Conservation (phyloP, 192 early-diverging fungal genomes). For the Backusella mclennaniae region DNA sequence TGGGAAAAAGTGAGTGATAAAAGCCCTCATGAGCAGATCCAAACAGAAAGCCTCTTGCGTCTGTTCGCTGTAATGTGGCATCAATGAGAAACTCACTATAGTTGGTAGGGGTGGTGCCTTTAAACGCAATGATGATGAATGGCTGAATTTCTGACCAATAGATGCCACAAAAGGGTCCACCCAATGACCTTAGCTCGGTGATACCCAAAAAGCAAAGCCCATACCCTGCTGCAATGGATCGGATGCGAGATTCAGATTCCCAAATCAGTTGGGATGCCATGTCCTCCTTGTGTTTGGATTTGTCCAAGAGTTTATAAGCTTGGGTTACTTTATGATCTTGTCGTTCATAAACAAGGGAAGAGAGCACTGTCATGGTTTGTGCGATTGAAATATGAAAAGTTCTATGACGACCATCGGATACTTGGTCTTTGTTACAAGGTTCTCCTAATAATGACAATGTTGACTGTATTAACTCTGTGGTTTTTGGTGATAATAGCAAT, state of each 20-base stretch:
- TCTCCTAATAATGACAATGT: slow-evolving; percentile 15
- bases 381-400: slow-evolving; percentile 42
- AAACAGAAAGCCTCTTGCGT: slow-evolving; percentile 48
- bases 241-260: slow-evolving; percentile 37
- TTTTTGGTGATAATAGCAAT: slow-evolving; percentile 16
- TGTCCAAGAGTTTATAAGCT: slow-evolving; percentile 19
- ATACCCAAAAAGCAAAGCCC: slow-evolving; percentile 42
- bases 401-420: not conserved
- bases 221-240: slow-evolving; percentile 20
- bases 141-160: slow-evolving; percentile 44
- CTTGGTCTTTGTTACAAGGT: not conserved
- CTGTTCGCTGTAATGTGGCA: slow-evolving; percentile 43
- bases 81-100: slow-evolving; percentile 51
- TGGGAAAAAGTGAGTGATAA: slow-evolving; percentile 48
- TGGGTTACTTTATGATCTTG: slow-evolving; percentile 41
- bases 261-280: slow-evolving; percentile 14
- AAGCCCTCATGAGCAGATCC: slow-evolving; percentile 56
- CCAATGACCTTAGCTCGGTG: slow-evolving; percentile 46
- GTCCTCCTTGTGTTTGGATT: not conserved
- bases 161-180: slow-evolving; percentile 47
- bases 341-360: slow-evolving; percentile 48
- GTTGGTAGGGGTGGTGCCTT: slow-evolving; percentile 52
- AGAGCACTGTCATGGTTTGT: slow-evolving; percentile 40
- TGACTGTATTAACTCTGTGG: slow-evolving; percentile 3
- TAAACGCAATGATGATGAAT: slow-evolving; percentile 44